Evolutionary conservation across 257 asterid species (phyloP), one percentile per base, ranked within the genome.

Genomic region (Rehmannia glutinosa): DNA sequence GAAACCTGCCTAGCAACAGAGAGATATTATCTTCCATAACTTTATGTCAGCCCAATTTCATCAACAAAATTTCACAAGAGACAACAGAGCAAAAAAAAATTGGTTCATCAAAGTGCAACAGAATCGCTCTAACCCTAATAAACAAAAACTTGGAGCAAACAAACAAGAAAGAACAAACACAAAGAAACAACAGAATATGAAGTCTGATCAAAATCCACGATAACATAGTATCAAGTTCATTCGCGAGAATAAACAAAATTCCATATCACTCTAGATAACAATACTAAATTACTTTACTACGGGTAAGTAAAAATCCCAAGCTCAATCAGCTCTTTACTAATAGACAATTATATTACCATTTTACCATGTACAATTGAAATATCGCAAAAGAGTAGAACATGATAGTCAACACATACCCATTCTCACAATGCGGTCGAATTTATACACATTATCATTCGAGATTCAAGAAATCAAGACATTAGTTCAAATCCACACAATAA

Each of bases 361-460:
- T 1, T 10, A 6, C 33, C 11, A 7, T 8, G 35, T n/a, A n/a
- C n/a, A 69, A 27, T 13, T 21, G 20, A 69, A 66, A 43, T 39
- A 64, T 55, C 39, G 51, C n/a, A 17, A 6, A 62, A 47, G 15
- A 33, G 36, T 11, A 59, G 53, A 12, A 60, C 56, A 33, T 24
- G 4, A 15, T n/a, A 70, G 43, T 38, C 39, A 38, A 24, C 25
- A 38, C 21, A 57, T 49, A 20, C 7, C 21, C 68, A 62, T 46
- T 17, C 19, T 8, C 72, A 39, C 33, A 21, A 23, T 11, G 33
- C n/a, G 5, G 43, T 50, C 35, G 13, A 58, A 65, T 52, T 78
- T 73, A 78, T 65, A 65, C 72, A 73, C 74, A 73, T 42, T 12
- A 52, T n/a, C n/a, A 53, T 27, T 21, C 72, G 17, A 70, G 23